Base-by-base conservation (phyloP, 2,329 filamentous ascomycete genomes). In the Penicillium sp. region DNA sequence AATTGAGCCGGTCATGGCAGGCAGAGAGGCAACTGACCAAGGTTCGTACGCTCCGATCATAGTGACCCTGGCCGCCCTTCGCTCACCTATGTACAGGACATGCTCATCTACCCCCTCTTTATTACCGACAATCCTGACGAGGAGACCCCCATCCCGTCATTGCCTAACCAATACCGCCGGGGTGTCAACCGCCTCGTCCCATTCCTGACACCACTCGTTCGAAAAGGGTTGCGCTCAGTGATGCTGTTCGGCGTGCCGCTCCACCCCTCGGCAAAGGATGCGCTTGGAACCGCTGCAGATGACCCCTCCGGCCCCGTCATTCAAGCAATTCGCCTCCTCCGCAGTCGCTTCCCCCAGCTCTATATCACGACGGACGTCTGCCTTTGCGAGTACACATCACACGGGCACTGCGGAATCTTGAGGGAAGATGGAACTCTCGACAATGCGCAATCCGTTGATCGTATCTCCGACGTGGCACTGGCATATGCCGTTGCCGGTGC, bases 41-140 rank as follows among this genome's bases (percentile, higher is more conserved):
- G 82, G 87, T 87, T 58, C 46, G 75, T 61, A 46, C 32, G 39
- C 8, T 26, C 28, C 35, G 20, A 34, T 31, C 22, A 20, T 4
- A 20, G 24, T 39, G 9, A 11, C 8, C 23, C 28, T 24, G 18
- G 26, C 36, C 16, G 32, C 20, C 8, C 11, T 5, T 16, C 35
- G 31, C 31, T 34, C 31, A 34, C 16, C 14, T 20, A 11, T 27
- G 16, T 18, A 3, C 18, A 95, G 89, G 93, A 90, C 29, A 97
- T 97, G 93, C 85, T 98, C 62, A 96, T 98, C 63, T 97, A 94
- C 72, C 93, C 93, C 10, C 79, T 98, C 57, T 98, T 98, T 75
- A 82, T 98, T 56, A 95, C 93, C 62, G 93, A 98, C 70, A 82
- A 87, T 64, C 87, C 91, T 28, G 88, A 97, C 63, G 91, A 97